A percentile compares a stretch with the other conserved stretches of the same genome.
Conservation (phyloP, 164 flowering plant species). For the Magnolia changhungtana region DNA sequence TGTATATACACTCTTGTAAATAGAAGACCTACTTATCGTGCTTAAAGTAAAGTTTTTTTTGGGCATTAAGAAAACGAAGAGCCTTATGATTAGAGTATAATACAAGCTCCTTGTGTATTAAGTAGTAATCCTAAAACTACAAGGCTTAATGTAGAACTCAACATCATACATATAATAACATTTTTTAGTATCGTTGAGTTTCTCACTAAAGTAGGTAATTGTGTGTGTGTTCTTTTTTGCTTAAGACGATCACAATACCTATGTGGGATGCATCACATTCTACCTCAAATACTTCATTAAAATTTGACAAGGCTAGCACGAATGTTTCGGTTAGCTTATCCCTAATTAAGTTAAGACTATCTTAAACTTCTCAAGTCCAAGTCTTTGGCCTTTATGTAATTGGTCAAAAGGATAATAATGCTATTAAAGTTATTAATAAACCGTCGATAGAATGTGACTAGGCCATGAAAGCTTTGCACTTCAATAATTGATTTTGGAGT, state of each 20-base stretch:
- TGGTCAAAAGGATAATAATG: not conserved
- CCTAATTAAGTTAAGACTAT: not conserved
- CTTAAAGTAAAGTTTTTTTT: not conserved
- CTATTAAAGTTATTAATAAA: constrained; percentile 5
- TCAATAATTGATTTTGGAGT: not conserved
- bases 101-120: not conserved
- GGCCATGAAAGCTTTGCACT: constrained; percentile 7
- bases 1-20: not conserved
- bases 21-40: constrained; percentile 1
- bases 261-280: not conserved
- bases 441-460: not conserved
- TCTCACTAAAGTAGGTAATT: not conserved
- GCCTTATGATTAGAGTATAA: not conserved
- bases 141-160: not conserved
- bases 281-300: not conserved
- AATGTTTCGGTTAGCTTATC: not conserved
- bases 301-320: not conserved
- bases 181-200: not conserved
- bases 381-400: not conserved
- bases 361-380: not conserved
- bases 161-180: not conserved
- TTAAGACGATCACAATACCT: not conserved
- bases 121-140: no score
- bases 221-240: not conserved
- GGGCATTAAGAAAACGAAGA: not conserved